Conservation (phyloP, 75 land plant genomes). For the Cryptomeria japonica region DNA sequence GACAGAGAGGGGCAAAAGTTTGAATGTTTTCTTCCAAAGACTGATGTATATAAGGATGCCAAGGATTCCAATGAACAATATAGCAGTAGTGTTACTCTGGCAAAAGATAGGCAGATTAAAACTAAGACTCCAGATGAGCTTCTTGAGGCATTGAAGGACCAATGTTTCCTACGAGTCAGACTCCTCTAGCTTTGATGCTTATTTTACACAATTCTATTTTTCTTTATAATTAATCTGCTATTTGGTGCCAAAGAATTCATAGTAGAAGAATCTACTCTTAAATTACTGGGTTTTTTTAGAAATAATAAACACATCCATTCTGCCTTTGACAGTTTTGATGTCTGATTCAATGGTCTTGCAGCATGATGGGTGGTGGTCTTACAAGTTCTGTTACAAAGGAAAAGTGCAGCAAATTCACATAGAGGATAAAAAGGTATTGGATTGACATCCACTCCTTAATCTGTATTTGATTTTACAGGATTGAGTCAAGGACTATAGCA, state of each 20-base stretch:
- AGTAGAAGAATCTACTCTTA: background rate
- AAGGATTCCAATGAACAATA: slow-evolving; percentile 22
- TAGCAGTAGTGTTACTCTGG: slow-evolving; percentile 19
- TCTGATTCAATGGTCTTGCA: slow-evolving; percentile 16
- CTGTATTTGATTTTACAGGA: background rate
- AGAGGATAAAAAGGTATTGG: slow-evolving; percentile 34
- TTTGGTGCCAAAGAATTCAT: background rate
- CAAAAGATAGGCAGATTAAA: slow-evolving; percentile 18
- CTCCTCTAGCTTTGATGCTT: background rate
- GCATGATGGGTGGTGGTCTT: slow-evolving; percentile 50
- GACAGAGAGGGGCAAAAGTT: slow-evolving; percentile 42
- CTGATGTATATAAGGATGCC: background rate
- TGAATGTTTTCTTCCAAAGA: slow-evolving; percentile 25
- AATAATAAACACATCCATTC: background rate
- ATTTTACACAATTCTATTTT: background rate
- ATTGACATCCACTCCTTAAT: background rate
- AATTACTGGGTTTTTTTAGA: background rate
- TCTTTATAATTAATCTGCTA: background rate
- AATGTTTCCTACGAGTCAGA: slow-evolving; percentile 31
- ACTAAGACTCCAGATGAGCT: slow-evolving; percentile 47
- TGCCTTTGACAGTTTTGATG: background rate
- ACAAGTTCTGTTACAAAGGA: slow-evolving; percentile 44
- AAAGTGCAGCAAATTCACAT: slow-evolving; percentile 38
- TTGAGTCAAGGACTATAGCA: background rate
- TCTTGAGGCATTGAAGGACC: slow-evolving; percentile 31